Evolutionary conservation across 73 alveolate species (phyloP).

Genomic region (Blepharisma japonicum): DNA sequence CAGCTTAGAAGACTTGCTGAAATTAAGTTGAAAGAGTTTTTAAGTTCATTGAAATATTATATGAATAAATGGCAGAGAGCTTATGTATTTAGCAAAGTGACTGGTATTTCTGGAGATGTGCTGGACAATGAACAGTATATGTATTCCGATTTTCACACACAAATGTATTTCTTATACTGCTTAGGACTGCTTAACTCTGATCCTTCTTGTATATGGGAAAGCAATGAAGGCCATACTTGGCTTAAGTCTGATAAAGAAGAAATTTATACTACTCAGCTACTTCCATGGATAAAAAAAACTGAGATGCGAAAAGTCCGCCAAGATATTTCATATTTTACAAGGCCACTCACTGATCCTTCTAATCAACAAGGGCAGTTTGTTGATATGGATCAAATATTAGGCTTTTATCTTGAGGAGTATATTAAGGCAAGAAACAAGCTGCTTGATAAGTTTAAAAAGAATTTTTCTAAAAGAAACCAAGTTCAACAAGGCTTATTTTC

Average conservation of each 20-base stretch:
- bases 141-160: constrained; percentile 4
- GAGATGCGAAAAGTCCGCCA: constrained; percentile 40
- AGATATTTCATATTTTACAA: constrained; percentile 43
- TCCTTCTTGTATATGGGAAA: neutral
- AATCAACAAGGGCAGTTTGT: constrained; percentile 38
- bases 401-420: constrained; percentile 43
- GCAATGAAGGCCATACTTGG: constrained; percentile 17
- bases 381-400: constrained; percentile 42
- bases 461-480: constrained; percentile 36
- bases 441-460: constrained; percentile 41
- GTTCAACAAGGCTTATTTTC: constrained; percentile 49
- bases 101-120: constrained; percentile 6
- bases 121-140: neutral
- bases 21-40: constrained; percentile 56
- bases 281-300: neutral
- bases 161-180: constrained; percentile 6
- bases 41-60: constrained; percentile 54
- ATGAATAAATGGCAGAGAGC: constrained; percentile 37
- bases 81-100: constrained; percentile 16
- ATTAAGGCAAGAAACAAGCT: constrained; percentile 37
- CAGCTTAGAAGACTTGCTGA: constrained; percentile 69
- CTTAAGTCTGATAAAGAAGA: neutral
- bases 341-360: constrained; percentile 40
- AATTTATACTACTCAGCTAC: neutral
- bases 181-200: neutral